Percentiles rank a stretch among this genome's conserved stretches.
Evolutionary conservation across 2,329 filamentous ascomycete genomes (phyloP).

Genomic region (Leptographium procerum): DNA sequence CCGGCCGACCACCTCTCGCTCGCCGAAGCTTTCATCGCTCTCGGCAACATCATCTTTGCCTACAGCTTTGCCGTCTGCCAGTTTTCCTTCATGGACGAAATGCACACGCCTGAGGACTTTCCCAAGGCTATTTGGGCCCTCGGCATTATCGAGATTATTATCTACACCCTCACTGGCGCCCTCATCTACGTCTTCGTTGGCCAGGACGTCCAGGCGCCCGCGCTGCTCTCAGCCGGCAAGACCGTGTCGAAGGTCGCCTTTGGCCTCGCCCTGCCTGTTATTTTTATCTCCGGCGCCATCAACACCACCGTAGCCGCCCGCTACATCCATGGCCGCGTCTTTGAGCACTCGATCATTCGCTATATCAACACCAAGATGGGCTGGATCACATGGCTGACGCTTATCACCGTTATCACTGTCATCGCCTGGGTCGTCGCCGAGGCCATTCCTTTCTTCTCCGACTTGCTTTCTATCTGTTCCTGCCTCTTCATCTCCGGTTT

Average conservation of each 20-base stretch:
- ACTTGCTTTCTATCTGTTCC: constrained; percentile 46
- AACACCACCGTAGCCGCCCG: constrained; percentile 23
- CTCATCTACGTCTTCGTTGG: constrained; percentile 25
- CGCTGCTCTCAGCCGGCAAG: constrained; percentile 51
- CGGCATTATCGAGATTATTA: constrained; percentile 31
- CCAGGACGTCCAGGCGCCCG: constrained; percentile 49
- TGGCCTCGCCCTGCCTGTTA: constrained; percentile 59
- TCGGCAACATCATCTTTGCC: constrained; percentile 61
- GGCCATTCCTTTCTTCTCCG: constrained; percentile 61
- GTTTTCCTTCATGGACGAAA: constrained; percentile 42
- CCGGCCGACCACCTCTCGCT: constrained; percentile 34
- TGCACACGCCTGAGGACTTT: constrained; percentile 36
- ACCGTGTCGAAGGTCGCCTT: constrained; percentile 56
- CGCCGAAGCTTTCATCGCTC: constrained; percentile 44
- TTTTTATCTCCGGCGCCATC: constrained; percentile 52
- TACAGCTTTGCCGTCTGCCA: constrained; percentile 47
- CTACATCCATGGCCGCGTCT: constrained; percentile 35
- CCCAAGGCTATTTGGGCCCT: constrained; percentile 48
- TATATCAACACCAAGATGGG: constrained; percentile 37
- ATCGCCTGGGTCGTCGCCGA: constrained; percentile 61
- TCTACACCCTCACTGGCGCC: constrained; percentile 6
- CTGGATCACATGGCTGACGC: constrained; percentile 40
- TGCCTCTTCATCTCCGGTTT: constrained; percentile 40
- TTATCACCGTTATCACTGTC: constrained; percentile 47
- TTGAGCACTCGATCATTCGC: constrained; percentile 28